Conservation (phyloP, 2,329 filamentous ascomycete species). For the Penicillium polonicum region DNA sequence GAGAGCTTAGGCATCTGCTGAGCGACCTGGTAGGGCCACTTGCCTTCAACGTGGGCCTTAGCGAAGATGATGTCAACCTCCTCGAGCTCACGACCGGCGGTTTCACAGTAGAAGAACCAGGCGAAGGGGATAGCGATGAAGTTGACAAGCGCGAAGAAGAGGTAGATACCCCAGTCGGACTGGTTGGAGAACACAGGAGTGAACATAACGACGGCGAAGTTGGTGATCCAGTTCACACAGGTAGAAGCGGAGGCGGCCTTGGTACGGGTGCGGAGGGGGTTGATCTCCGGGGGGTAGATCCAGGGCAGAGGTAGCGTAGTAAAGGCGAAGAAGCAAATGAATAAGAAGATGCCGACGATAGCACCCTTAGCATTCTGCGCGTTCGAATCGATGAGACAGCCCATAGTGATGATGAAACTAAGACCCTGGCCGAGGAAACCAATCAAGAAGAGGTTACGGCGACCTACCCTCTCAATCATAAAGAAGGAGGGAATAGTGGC, state of each 20-base stretch:
- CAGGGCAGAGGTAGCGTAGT: constrained; percentile 63
- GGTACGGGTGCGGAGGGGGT: constrained; percentile 53
- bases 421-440: constrained; percentile 37
- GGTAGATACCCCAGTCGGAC: constrained; percentile 41
- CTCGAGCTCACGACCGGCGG: constrained; percentile 42
- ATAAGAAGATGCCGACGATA: constrained; percentile 62
- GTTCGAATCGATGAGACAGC: constrained; percentile 29
- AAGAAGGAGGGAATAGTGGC: constrained; percentile 30
- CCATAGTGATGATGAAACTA: constrained; percentile 34
- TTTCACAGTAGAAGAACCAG: constrained; percentile 54
- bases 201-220: constrained; percentile 53
- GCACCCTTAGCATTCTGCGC: constrained; percentile 32
- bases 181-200: constrained; percentile 38
- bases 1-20: constrained; percentile 31
- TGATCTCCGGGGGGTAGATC: constrained; percentile 51
- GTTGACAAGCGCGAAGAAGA: constrained; percentile 43
- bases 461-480: constrained; percentile 41
- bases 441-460: constrained; percentile 38
- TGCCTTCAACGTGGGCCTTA: constrained; percentile 40
- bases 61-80: constrained; percentile 43
- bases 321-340: constrained; percentile 65
- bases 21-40: constrained; percentile 29
- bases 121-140: constrained; percentile 49
- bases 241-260: constrained; percentile 54
- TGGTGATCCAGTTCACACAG: constrained; percentile 54